Base-by-base conservation (phyloP, 2,329 filamentous ascomycete species). In the Colletotrichum chrysophilum region DNA sequence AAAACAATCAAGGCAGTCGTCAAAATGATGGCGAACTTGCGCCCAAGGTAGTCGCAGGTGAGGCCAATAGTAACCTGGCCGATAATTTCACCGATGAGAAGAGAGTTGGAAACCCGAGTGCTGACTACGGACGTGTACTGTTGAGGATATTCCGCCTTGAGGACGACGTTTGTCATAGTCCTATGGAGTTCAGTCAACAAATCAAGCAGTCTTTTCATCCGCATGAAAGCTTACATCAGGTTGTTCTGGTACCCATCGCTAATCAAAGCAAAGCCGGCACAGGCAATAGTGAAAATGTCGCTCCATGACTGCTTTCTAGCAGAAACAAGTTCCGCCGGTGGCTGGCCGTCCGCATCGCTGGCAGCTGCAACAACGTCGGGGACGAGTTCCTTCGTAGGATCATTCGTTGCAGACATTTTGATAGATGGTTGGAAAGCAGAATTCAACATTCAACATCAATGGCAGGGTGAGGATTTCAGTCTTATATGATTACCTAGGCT, bases 31-130 rank as follows among this genome's bases (percentile, higher is more conserved):
- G 86, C 88, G 10, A 82, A 83, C 77, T 88, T 89, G 21, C 87
- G 86, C 18, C 88, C 87, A 34, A 89, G 79, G 69, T 88, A 88
- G 78, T 89, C 88, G 77, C 86, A 88, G 7, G 86, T 88, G 21
- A 88, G 70, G 8, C 85, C 86, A 24, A 87, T 80, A 6, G 81
- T 78, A 4, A 87, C 75, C 75, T 86, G 84, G 24, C 86, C 86
- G 21, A 87, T 77, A n/a, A 88, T 85, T 43, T 85, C 84, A 18
- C 86, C 86, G 13, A 87, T 82, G 1, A 87, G 79, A 7, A 88
- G 79, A 13, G 85, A 79, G 72, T 86, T 87, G 21, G 84, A 86
- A 6, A 87, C 84, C 26, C 84, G 84, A 1, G 86, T 87, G 78
- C 83, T 86, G 66, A 86, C 82, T 0, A 78, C 66, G 0, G 83